Conservation (phyloP, 2,329 filamentous ascomycete genomes). For the Metarhizium brunneum region DNA sequence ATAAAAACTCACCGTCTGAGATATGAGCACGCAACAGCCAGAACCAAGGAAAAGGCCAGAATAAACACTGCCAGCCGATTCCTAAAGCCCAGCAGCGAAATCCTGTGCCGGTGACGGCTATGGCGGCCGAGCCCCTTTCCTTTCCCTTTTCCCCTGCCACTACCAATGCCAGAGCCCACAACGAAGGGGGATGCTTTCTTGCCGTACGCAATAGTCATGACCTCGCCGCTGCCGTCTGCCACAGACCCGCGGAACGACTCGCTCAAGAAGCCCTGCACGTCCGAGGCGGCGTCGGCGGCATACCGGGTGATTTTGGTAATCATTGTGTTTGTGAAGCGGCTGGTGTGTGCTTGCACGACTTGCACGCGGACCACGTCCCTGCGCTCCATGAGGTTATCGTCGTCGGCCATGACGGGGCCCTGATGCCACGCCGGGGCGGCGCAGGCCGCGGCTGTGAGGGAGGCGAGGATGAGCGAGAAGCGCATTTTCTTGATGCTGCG, state of each 20-base stretch:
- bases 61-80: constrained; percentile 11
- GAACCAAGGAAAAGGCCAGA: constrained; percentile 8
- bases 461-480: constrained; percentile 2
- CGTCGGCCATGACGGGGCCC: constrained; percentile 6
- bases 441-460: background rate
- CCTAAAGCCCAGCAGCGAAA: constrained; percentile 6
- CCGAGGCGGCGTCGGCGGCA: constrained; percentile 5
- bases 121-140: no score
- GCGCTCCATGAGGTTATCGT: constrained; percentile 8
- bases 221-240: constrained; percentile 10
- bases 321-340: background rate
- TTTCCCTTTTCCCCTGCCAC: background rate
- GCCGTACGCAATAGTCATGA: constrained; percentile 7
- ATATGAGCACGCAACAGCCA: constrained; percentile 10
- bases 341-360: constrained; percentile 1
- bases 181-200: background rate
- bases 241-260: constrained; percentile 6
- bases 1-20: constrained; percentile 8
- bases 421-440: constrained; percentile 3
- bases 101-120: background rate
- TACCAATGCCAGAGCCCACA: background rate
- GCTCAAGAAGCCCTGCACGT: constrained; percentile 5
- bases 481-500: background rate
- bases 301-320: constrained; percentile 7
- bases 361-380: constrained; percentile 1